A percentile compares a stretch with the other conserved stretches of the same genome.
These are phyloP conservation scores for Microglena sp. DNA, from an alignment of 139 green algal species.

Conservation along the genomic window DNA sequence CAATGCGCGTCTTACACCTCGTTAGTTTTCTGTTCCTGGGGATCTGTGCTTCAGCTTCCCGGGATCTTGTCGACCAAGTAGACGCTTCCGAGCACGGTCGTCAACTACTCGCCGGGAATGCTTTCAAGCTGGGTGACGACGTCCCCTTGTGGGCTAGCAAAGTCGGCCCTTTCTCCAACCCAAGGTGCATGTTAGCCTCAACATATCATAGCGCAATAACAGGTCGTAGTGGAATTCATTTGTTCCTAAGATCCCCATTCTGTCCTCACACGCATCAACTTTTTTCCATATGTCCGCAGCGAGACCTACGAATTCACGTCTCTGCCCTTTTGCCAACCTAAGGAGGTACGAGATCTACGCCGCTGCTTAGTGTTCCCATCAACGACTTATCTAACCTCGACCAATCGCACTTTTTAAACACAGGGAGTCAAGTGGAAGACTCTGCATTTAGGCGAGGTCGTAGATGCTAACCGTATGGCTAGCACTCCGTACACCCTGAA, in stretches of 20 bases:
- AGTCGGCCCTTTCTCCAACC: slow-evolving; percentile 68
- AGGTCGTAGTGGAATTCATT: background rate
- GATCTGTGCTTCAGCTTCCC: too few relatives aligned
- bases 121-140: slow-evolving; percentile 26
- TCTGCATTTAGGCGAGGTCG: slow-evolving; percentile 75
- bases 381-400: too few relatives aligned
- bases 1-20: too few relatives aligned
- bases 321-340: slow-evolving; percentile 73
- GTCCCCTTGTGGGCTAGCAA: slow-evolving; percentile 71
- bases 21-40: too few relatives aligned
- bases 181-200: slow-evolving; percentile 43
- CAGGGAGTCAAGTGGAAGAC: slow-evolving; percentile 75
- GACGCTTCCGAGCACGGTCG: too few relatives aligned
- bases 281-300: slow-evolving; percentile 26
- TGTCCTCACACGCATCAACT: background rate
- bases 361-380: too few relatives aligned
- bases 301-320: slow-evolving; percentile 92
- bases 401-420: slow-evolving; percentile 4
- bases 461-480: slow-evolving; percentile 65
- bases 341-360: slow-evolving; percentile 5
- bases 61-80: too few relatives aligned
- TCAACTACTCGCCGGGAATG: slow-evolving; percentile 2
- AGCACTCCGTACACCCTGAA: slow-evolving; percentile 72
- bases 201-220: background rate
- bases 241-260: background rate